These are phyloP conservation scores for Neonectria faginata DNA, from an alignment of 2,329 filamentous ascomycete genomes.

Conservation along the genomic window DNA sequence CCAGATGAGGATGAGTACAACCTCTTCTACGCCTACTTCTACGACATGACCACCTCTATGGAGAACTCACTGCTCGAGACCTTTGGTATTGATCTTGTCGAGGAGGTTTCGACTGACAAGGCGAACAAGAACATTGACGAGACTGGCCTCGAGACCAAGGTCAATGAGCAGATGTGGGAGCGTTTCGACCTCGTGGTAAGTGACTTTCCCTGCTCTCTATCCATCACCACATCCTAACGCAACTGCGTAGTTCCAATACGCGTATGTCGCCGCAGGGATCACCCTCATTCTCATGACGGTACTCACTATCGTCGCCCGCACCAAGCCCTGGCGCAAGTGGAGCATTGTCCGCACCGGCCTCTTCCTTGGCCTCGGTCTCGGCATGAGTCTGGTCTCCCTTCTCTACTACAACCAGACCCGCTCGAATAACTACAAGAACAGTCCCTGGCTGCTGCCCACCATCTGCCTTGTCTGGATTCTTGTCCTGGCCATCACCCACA, in stretches of 20 bases:
- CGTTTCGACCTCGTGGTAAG: constrained; percentile 50
- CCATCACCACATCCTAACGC: constrained; percentile 1
- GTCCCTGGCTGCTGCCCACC: constrained; percentile 49
- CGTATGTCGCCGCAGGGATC: constrained; percentile 49
- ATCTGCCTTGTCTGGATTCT: constrained; percentile 51
- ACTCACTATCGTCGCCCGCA: constrained; percentile 48
- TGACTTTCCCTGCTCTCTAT: neutral
- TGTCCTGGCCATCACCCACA: constrained; percentile 50
- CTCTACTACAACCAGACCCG: constrained; percentile 39
- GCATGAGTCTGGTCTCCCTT: constrained; percentile 44
- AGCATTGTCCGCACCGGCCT: constrained; percentile 47
- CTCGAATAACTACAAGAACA: constrained; percentile 40
- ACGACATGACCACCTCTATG: constrained; percentile 39
- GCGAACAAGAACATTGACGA: constrained; percentile 33
- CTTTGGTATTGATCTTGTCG: constrained; percentile 49
- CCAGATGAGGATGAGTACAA: constrained; percentile 11
- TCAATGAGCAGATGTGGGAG: constrained; percentile 39
- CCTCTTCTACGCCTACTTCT: constrained; percentile 25
- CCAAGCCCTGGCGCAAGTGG: constrained; percentile 48
- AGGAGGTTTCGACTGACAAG: constrained; percentile 35
- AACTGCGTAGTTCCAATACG: constrained; percentile 48
- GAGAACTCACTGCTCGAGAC: constrained; percentile 46
- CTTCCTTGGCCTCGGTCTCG: constrained; percentile 47
- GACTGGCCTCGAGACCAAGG: constrained; percentile 37
- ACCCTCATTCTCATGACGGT: constrained; percentile 49